Evolutionary conservation across 2,329 filamentous ascomycete genomes (phyloP).

Genomic region (Emergomyces orientalis): DNA sequence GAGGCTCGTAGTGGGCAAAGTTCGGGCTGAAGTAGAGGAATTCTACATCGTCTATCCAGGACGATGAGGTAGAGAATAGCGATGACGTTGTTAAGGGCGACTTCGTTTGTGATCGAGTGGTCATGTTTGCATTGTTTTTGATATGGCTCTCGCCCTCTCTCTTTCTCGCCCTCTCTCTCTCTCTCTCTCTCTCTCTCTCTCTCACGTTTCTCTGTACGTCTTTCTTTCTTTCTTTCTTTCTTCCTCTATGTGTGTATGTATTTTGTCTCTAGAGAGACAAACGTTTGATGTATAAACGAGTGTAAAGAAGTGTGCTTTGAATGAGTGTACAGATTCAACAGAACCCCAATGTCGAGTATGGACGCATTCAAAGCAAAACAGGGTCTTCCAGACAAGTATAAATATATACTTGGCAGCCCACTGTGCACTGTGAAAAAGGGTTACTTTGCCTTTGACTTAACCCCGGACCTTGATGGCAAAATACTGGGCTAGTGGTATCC

Average conservation of each 20-base stretch:
- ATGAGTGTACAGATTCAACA: background rate
- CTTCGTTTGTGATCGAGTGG: background rate
- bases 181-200: too few relatives aligned
- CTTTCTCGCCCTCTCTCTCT: too few relatives aligned
- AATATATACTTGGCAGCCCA: background rate
- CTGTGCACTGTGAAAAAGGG: background rate
- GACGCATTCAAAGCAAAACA: background rate
- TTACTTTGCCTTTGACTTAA: background rate
- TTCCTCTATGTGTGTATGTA: background rate
- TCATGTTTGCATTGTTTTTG: background rate
- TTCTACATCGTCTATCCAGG: background rate
- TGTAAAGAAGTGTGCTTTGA: background rate
- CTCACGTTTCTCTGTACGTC: background rate
- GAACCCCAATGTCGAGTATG: background rate
- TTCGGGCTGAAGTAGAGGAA: slow-evolving; percentile 7
- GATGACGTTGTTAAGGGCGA: background rate
- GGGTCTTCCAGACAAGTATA: background rate
- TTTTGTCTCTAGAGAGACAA: background rate
- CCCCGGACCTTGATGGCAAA: background rate
- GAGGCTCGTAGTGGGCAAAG: slow-evolving; percentile 2
- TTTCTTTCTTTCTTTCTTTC: background rate
- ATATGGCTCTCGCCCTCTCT: background rate
- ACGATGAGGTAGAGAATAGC: background rate
- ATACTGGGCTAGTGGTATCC: background rate
- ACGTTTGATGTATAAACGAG: background rate